Base-by-base conservation (phyloP, 2,329 filamentous ascomycete species). In the Cladosporium sphaerospermum region DNA sequence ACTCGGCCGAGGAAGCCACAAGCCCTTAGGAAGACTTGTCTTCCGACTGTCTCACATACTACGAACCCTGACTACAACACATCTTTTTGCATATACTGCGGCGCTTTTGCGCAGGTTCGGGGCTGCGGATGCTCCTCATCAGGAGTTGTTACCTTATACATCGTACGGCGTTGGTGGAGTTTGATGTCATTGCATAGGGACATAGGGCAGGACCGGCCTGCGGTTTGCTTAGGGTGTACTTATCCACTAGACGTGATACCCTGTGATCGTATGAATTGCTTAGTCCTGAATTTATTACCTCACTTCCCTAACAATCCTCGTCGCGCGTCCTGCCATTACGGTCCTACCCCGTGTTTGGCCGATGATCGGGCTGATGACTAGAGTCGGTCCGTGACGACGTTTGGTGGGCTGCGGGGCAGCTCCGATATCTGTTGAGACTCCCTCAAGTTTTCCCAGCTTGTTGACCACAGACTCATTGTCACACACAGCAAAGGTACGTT, bases 1-100 rank as follows among this genome's bases (percentile, higher is more conserved):
- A 97, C 73, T 85, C 90, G 4, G 78, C 89, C 2, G 89, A 95
- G 55, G 87, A 92, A 50, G 48, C n/a, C 31, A 11, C 40, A 32
- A 51, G 39, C 3, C 78, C 75, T 11, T 56, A 64, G 43, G 48
- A 51, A 37, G 40, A 51, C 13, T 9, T 43, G 40, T 37, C 39
- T 18, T 10, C 36, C 40, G 40, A 51, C 40, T 44, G 40, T n/a
- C 48, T 44, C 41, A 14, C 8, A 7, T 14, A 36, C 31, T 39
- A 39, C 32, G 40, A 51, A 19, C 31, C 33, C 16, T 51, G 48
- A 51, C 36, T n/a, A 39, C 36, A 14, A 9, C 36, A 14, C 34
- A 39, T 14, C 36, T 49, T 40, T 19, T 16, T 49, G 46, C 46
- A 49, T 19, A 49, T 49, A 41, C 23, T 40, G 40, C 23, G 23